Conservation (phyloP, 768 basidiomycete species). For the Collybiopsis confluens region DNA sequence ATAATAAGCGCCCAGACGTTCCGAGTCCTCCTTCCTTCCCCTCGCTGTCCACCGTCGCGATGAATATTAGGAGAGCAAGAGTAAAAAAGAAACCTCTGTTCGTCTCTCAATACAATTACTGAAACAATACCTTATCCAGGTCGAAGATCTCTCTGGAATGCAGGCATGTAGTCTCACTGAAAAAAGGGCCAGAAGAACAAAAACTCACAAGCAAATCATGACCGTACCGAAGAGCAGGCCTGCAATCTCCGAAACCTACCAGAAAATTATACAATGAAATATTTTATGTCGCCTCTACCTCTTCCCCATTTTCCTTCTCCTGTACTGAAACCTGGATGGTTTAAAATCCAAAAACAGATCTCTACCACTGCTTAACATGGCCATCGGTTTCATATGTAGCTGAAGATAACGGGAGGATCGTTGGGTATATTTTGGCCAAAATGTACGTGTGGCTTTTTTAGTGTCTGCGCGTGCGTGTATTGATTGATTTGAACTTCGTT, state of each 20-base stretch:
- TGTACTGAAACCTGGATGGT: conserved; percentile 2
- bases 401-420: conserved; percentile 87
- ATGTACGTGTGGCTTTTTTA: conserved; percentile 56
- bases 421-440: conserved; percentile 94
- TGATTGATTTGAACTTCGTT: background rate
- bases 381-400: conserved; percentile 92
- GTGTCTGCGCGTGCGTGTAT: no score
- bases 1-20: no score
- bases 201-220: no score
- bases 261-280: conserved; percentile 88
- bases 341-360: conserved; percentile 41
- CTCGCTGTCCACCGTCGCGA: no score
- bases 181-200: no score
- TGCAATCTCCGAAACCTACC: conserved; percentile 92
- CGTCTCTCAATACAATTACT: no score
- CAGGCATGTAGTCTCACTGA: conserved; percentile 90
- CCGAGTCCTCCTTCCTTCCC: no score
- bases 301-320: background rate
- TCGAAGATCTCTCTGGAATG: conserved; percentile 90
- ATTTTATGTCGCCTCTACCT: conserved; percentile 43
- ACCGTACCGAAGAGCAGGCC: conserved; percentile 92
- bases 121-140: conserved; percentile 44
- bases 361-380: conserved; percentile 95
- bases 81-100: no score
- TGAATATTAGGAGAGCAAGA: conserved; percentile 43